Evolutionary conservation across 179 eudicot species (phyloP).

Genomic region (Gypsophila paniculata): DNA sequence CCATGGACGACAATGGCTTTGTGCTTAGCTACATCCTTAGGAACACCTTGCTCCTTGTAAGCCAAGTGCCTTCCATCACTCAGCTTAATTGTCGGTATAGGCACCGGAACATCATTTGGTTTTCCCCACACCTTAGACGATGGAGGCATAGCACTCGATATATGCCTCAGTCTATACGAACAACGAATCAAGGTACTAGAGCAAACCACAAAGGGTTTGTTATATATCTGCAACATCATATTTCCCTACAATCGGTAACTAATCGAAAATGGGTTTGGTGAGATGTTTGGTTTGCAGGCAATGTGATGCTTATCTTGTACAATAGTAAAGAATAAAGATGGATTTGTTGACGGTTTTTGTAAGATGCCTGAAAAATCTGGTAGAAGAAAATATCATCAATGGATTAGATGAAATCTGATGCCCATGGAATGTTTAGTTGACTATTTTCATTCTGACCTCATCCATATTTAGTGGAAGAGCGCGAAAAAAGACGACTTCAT

Average conservation of each 20-base stretch:
- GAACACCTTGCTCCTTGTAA: slow-evolving; percentile 19
- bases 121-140: slow-evolving; percentile 13
- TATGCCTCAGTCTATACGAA: not conserved
- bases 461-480: not conserved
- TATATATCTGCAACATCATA: not conserved
- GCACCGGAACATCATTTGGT: not conserved
- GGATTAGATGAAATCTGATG: not conserved
- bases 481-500: no score
- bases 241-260: not conserved
- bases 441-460: not conserved
- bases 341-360: not conserved
- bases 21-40: slow-evolving; percentile 13
- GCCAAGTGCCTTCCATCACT: slow-evolving; percentile 19
- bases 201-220: not conserved
- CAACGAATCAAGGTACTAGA: slow-evolving; percentile 3
- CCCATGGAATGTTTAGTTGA: not conserved
- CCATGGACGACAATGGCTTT: slow-evolving; percentile 15
- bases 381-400: not conserved
- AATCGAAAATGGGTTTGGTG: not conserved
- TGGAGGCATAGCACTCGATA: slow-evolving; percentile 9
- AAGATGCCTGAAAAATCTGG: not conserved
- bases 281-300: not conserved
- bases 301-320: not conserved
- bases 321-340: not conserved
- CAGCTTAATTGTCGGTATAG: slow-evolving; percentile 13